Conservation (phyloP, 225 moss, liverwort and hornwort species). For the Rhytidiadelphus loreus region DNA sequence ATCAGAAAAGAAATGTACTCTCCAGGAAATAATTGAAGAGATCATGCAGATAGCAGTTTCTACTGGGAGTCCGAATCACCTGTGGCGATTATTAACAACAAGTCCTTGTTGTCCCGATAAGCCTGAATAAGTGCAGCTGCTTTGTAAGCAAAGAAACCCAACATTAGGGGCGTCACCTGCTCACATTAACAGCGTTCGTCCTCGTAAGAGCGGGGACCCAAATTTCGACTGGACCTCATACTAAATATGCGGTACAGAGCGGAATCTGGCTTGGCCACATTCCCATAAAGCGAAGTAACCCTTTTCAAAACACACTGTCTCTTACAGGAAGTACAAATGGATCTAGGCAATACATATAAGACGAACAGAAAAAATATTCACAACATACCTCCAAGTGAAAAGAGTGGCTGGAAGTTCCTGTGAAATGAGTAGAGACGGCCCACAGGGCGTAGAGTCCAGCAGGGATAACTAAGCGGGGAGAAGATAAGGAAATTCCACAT, state of each 20-base stretch:
- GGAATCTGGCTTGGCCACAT: neutral
- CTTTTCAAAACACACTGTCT: neutral
- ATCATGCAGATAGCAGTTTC: neutral
- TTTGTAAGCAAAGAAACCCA: slow-evolving; percentile 95
- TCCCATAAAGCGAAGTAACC: neutral
- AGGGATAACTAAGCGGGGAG: slow-evolving; percentile 77
- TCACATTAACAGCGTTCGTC: neutral
- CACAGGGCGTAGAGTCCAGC: slow-evolving; percentile 51
- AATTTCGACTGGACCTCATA: neutral
- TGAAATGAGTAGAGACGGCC: slow-evolving; percentile 40
- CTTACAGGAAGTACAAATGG: neutral
- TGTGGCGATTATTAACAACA: slow-evolving; percentile 42
- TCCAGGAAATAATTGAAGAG: neutral
- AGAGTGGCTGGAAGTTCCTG: slow-evolving; percentile 21
- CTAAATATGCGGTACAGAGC: neutral
- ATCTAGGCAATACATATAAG: neutral
- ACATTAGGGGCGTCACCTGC: slow-evolving; percentile 77
- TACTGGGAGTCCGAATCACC: slow-evolving; percentile 25
- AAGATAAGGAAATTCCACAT: slow-evolving; percentile 59
- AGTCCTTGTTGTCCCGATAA: slow-evolving; percentile 85
- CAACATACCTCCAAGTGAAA: slow-evolving; percentile 45
- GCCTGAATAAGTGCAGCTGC: slow-evolving; percentile 79
- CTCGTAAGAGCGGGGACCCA: neutral
- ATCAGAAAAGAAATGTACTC: neutral
- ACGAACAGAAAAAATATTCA: neutral